Percentiles rank a stretch among this genome's conserved stretches.
Conservation (phyloP, 768 basidiomycete species). For the Mycena venus region DNA sequence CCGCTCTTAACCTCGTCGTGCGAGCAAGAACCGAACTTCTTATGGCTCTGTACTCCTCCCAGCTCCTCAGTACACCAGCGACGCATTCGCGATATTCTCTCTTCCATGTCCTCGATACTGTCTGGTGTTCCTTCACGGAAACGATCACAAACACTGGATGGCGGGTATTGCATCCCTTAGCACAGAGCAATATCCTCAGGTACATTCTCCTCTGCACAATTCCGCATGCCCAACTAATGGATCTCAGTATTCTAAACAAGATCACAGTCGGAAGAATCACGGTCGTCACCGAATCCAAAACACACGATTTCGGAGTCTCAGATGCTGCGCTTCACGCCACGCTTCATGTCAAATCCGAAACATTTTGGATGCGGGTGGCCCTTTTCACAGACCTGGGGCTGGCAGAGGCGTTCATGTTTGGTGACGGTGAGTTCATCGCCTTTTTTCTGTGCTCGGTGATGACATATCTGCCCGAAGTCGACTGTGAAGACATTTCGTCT, state of each 20-base stretch:
- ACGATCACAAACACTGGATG: constrained; percentile 11
- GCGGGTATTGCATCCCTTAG: constrained; percentile 20
- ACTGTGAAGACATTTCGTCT: constrained; percentile 31
- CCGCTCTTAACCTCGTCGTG: background rate
- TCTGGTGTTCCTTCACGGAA: constrained; percentile 29
- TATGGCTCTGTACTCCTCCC: constrained; percentile 29
- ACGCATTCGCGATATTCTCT: constrained; percentile 32
- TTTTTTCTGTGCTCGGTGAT: background rate
- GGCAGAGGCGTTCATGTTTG: constrained; percentile 33
- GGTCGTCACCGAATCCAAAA: background rate
- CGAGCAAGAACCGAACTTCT: background rate
- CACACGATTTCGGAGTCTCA: constrained; percentile 2
- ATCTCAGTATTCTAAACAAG: constrained; percentile 19
- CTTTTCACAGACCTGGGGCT: constrained; percentile 33
- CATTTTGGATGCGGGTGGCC: constrained; percentile 30
- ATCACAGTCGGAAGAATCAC: constrained; percentile 26
- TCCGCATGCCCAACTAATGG: background rate
- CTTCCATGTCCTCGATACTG: constrained; percentile 19
- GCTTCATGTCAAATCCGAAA: constrained; percentile 21
- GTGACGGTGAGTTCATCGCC: constrained; percentile 23
- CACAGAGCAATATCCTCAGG: constrained; percentile 18
- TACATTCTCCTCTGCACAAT: background rate
- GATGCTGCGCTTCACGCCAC: constrained; percentile 16
- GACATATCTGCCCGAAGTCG: constrained; percentile 19
- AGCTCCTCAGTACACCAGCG: constrained; percentile 29